These are phyloP conservation scores for Dryas integrifolia DNA, from an alignment of 331 rosid species.

Conservation along the genomic window DNA sequence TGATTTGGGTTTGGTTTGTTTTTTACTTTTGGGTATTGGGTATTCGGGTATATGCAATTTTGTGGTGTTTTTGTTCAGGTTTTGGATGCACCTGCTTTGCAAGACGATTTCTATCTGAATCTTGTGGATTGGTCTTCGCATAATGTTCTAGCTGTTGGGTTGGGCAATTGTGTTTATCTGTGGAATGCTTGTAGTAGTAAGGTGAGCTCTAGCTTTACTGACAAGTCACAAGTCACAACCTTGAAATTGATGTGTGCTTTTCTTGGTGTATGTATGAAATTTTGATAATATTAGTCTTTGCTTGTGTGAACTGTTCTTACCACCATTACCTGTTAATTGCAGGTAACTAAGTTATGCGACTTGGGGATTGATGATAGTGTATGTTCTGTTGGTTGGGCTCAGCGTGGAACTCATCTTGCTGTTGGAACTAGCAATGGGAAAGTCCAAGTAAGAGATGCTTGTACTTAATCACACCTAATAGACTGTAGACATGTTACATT, in stretches of 20 bases:
- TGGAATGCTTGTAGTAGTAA: constrained; percentile 99
- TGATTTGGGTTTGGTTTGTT: not conserved
- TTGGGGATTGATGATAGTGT: constrained; percentile 81
- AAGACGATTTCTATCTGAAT: constrained; percentile 90
- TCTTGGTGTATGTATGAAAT: not conserved
- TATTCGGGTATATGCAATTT: constrained; percentile 6
- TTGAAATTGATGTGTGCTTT: not conserved
- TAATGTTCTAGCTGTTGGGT: constrained; percentile 86
- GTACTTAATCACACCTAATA: not conserved
- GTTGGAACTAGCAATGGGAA: constrained; percentile 90
- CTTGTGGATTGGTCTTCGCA: constrained; percentile 96
- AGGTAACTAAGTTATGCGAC: constrained; percentile 96
- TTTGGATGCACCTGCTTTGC: constrained; percentile 91
- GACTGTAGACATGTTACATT: not conserved
- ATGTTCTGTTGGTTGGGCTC: constrained; percentile 98
- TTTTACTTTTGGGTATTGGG: not conserved
- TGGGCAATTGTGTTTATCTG: constrained; percentile 91
- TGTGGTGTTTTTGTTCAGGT: constrained; percentile 44
- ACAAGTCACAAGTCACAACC: not conserved
- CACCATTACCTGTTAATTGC: constrained; percentile 25
- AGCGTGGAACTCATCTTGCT: constrained; percentile 91
- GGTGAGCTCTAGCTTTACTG: constrained; percentile 41
- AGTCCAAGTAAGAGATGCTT: constrained; percentile 67
- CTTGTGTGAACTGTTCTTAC: not conserved
- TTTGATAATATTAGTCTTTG: constrained; percentile 10